A percentile compares a stretch with the other conserved stretches of the same genome.
phyloP scores from a whole-genome alignment of 2,329 filamentous ascomycete genomes.

The Xylariomycetidae sp. region DNA sequence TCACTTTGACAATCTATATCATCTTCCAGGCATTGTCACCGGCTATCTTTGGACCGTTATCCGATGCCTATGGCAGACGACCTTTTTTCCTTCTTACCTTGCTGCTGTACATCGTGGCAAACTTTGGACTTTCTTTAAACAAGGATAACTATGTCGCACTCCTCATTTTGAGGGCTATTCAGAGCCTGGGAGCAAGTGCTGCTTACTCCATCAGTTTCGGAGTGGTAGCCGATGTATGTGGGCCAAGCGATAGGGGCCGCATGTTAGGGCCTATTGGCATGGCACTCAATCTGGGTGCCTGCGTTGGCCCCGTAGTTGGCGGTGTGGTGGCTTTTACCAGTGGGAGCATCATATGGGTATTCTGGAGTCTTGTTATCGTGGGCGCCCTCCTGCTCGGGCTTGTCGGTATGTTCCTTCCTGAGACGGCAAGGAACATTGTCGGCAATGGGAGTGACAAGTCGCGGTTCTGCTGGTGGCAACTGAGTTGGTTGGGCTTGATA shows the following conservation, averaged over 20 bases:
- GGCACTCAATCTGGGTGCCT: constrained; percentile 29
- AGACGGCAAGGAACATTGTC: constrained; percentile 17
- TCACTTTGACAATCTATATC: constrained; percentile 4
- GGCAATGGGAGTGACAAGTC: constrained; percentile 12
- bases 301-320: constrained; percentile 39
- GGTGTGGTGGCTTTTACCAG: constrained; percentile 40
- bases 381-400: constrained; percentile 28
- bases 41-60: constrained; percentile 33
- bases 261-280: constrained; percentile 37
- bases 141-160: constrained; percentile 36
- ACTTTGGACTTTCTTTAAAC: constrained; percentile 39
- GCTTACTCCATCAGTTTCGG: constrained; percentile 36
- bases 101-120: constrained; percentile 30
- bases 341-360: constrained; percentile 41
- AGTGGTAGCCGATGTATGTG: constrained; percentile 47
- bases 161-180: constrained; percentile 43
- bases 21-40: constrained; percentile 18
- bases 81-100: constrained; percentile 34
- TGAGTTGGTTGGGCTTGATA: too few species aligned
- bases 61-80: constrained; percentile 34
- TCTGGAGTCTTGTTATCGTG: constrained; percentile 43
- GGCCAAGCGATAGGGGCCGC: constrained; percentile 45
- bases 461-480: too few species aligned
- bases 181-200: constrained; percentile 29
- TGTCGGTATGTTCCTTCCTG: constrained; percentile 35